phyloP scores from a whole-genome alignment of 345 rosid genomes.

The Kandelia obovata region DNA sequence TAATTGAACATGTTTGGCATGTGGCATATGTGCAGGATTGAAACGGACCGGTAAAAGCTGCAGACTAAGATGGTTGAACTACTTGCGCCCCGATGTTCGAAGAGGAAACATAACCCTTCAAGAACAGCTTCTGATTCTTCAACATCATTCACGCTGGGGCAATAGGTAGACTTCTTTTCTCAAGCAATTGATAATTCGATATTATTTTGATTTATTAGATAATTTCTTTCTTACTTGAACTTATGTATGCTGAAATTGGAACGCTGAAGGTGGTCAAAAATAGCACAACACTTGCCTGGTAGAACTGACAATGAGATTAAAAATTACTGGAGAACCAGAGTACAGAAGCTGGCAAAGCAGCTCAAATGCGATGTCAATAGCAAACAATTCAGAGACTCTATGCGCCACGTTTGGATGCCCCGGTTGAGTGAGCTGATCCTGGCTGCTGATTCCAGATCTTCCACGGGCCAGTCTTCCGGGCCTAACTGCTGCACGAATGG shows the following conservation, averaged over 20 bases:
- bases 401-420: conserved; percentile 89
- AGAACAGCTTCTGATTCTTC: conserved; percentile 77
- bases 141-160: conserved; percentile 90
- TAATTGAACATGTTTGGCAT: neutral
- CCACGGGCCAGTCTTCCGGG: conserved; percentile 25
- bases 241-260: neutral
- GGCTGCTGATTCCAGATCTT: conserved; percentile 35
- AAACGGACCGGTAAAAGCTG: conserved; percentile 93
- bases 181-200: neutral
- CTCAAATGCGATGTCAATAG: conserved; percentile 83
- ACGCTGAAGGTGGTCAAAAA: conserved; percentile 74
- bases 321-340: conserved; percentile 95
- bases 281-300: conserved; percentile 79
- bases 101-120: conserved; percentile 81
- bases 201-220: neutral
- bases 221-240: too few relatives aligned
- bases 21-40: conserved; percentile 43
- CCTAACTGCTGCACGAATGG: conserved; percentile 2
- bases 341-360: conserved; percentile 88
- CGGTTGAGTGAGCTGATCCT: conserved; percentile 66
- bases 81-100: conserved; percentile 74
- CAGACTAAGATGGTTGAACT: conserved; percentile 88
- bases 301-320: conserved; percentile 96
- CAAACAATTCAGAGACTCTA: conserved; percentile 66
- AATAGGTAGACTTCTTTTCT: conserved; percentile 48